Conservation (phyloP, 2,329 filamentous ascomycete genomes). For the Herpotrichia juniperi region DNA sequence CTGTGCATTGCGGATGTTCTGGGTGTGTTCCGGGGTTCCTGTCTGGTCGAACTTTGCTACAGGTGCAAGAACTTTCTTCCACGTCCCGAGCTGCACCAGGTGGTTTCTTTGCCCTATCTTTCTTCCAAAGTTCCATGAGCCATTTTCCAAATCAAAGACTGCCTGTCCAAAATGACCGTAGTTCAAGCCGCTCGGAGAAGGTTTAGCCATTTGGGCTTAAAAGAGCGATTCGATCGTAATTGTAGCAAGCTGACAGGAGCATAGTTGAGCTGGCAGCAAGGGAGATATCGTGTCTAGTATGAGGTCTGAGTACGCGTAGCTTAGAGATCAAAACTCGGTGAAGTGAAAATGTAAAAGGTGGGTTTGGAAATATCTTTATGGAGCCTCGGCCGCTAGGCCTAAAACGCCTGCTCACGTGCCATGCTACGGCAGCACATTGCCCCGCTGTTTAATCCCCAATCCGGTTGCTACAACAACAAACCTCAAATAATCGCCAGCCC, state of each 20-base stretch:
- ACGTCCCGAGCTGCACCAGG: slow-evolving; percentile 32
- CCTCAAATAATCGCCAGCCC: slow-evolving; percentile 5
- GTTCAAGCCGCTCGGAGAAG: slow-evolving; percentile 54
- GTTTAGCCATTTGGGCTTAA: slow-evolving; percentile 64
- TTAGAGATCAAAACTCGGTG: not conserved
- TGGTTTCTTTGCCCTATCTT: slow-evolving; percentile 29
- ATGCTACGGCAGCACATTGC: slow-evolving; percentile 13
- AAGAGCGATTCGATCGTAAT: slow-evolving; percentile 19
- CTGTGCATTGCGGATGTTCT: slow-evolving; percentile 13
- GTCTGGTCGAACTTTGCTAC: slow-evolving; percentile 11
- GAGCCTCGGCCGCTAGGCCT: slow-evolving; percentile 19
- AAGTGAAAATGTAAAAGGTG: not conserved
- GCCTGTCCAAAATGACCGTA: slow-evolving; percentile 61
- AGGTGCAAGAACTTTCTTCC: slow-evolving; percentile 26
- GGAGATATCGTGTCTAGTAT: too few species aligned
- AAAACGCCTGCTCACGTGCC: slow-evolving; percentile 37
- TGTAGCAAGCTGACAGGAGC: slow-evolving; percentile 17
- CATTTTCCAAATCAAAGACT: slow-evolving; percentile 54
- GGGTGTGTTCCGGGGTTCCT: slow-evolving; percentile 3
- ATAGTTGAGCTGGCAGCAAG: slow-evolving; percentile 36
- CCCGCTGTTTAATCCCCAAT: slow-evolving; percentile 37
- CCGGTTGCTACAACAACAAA: slow-evolving; percentile 22
- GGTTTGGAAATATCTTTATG: not conserved
- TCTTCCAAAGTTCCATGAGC: slow-evolving; percentile 57
- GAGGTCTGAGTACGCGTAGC: too few species aligned